These are phyloP conservation scores for Nakataea oryzae DNA, from an alignment of 2,329 filamentous ascomycete species.

Conservation along the genomic window DNA sequence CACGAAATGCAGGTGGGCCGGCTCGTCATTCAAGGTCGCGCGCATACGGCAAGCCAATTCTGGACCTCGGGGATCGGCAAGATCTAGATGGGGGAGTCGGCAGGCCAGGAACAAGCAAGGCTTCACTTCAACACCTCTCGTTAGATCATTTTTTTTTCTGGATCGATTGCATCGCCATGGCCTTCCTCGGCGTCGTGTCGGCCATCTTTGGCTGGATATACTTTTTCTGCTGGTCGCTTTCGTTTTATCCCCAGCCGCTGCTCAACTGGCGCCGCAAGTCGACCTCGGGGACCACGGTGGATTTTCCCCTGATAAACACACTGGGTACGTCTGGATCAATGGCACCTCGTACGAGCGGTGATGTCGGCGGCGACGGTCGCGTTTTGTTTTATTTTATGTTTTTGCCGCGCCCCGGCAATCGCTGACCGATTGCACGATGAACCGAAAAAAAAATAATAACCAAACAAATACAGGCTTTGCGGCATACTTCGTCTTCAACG, in stretches of 20 bases:
- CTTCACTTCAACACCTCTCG: too few species aligned
- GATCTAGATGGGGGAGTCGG: too few species aligned
- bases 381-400: too few species aligned
- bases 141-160: too few species aligned
- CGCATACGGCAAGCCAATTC: too few species aligned
- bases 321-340: slow-evolving; percentile 34
- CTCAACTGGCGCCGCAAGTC: slow-evolving; percentile 68
- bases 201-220: slow-evolving; percentile 67
- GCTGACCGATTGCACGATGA: background rate
- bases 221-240: slow-evolving; percentile 68
- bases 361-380: too few species aligned
- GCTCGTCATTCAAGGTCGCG: too few species aligned
- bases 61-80: too few species aligned
- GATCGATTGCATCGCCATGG: slow-evolving; percentile 6
- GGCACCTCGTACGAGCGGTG: background rate
- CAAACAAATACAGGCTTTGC: slow-evolving; percentile 48
- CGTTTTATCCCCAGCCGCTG: slow-evolving; percentile 86
- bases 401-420: background rate
- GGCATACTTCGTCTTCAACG: slow-evolving; percentile 66
- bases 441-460: too few species aligned
- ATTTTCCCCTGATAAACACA: slow-evolving; percentile 71
- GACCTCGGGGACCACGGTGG: slow-evolving; percentile 75
- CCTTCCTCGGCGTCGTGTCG: slow-evolving; percentile 36
- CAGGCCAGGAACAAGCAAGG: too few species aligned
- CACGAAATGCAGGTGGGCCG: too few species aligned